Evolutionary conservation across 352 stramenopile species (phyloP).

Genomic region (Phytophthora capsici): DNA sequence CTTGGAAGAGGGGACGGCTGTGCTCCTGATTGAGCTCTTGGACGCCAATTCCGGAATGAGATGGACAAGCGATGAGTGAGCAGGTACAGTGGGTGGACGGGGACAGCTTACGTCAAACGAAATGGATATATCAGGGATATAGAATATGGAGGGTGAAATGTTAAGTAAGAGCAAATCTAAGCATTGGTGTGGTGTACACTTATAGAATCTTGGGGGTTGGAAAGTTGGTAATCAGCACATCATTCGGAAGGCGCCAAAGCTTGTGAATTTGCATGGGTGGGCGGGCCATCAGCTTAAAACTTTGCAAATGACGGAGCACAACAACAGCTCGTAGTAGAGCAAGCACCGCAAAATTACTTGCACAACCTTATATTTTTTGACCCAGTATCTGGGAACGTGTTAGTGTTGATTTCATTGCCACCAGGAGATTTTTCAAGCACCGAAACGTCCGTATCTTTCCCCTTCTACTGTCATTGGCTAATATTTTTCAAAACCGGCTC

Average conservation of each 20-base stretch:
- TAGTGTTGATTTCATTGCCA: background rate
- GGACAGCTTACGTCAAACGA: background rate
- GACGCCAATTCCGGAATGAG: constrained; percentile 42
- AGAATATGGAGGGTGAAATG: background rate
- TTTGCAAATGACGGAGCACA: background rate
- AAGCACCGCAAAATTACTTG: too few species aligned
- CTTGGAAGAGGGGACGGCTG: constrained; percentile 14
- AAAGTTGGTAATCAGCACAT: constrained; percentile 20
- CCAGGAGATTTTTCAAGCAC: constrained; percentile 24
- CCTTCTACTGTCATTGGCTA: background rate
- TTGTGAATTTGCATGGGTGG: constrained; percentile 11
- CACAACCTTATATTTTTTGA: too few species aligned
- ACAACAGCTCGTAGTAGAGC: too few species aligned
- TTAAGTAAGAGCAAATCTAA: background rate
- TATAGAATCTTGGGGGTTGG: background rate
- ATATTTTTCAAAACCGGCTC: background rate
- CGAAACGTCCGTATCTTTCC: constrained; percentile 6
- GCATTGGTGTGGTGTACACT: background rate
- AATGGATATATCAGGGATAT: background rate
- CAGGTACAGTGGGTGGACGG: constrained; percentile 28
- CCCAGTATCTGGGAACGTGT: background rate
- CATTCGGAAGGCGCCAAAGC: constrained; percentile 12
- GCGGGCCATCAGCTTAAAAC: constrained; percentile 2
- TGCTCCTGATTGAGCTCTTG: constrained; percentile 28
- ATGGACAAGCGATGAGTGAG: constrained; percentile 6